These are phyloP conservation scores for Dactylellina parvicollis DNA, from an alignment of 2,329 filamentous ascomycete genomes.

Conservation along the genomic window DNA sequence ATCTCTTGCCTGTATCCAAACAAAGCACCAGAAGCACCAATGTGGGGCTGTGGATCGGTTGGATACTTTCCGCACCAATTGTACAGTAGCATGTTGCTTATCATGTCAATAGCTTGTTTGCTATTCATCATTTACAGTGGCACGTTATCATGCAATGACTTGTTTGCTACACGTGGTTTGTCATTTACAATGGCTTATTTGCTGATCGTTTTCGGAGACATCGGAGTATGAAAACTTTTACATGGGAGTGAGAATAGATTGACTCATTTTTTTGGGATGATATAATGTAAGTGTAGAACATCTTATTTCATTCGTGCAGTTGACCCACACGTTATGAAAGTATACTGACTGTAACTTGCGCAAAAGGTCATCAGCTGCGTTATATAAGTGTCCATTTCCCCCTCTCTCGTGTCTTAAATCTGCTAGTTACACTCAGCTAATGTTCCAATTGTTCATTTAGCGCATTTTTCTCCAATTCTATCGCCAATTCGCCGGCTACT, in stretches of 20 bases:
- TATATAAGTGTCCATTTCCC: conserved; percentile 26
- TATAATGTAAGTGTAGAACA: conserved; percentile 15
- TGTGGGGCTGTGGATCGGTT: conserved; percentile 25
- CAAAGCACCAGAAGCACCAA: conserved; percentile 22
- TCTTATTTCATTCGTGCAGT: conserved; percentile 17
- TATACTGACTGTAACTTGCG: conserved; percentile 22
- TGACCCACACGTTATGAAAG: conserved; percentile 20
- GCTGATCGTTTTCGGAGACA: conserved; percentile 20
- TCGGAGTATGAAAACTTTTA: conserved; percentile 17
- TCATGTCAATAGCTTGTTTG: conserved; percentile 28
- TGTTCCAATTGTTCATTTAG: conserved; percentile 21
- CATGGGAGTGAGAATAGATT: conserved; percentile 24
- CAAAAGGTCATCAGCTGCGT: conserved; percentile 21
- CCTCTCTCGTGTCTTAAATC: conserved; percentile 21
- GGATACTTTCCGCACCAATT: conserved; percentile 18
- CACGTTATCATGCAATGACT: conserved; percentile 17
- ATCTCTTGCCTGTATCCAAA: conserved; percentile 25
- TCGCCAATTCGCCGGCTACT: conserved; percentile 19
- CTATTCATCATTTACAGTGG: conserved; percentile 27
- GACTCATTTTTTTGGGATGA: conserved; percentile 5
- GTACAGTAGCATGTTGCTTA: conserved; percentile 23
- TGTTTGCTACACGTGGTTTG: conserved; percentile 9
- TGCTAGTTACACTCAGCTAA: conserved; percentile 13
- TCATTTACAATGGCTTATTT: conserved; percentile 23
- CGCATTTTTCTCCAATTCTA: conserved; percentile 14